These are phyloP conservation scores for Catenaria anguillulae DNA, from an alignment of 371 early-diverging fungal species.

Conservation along the genomic window DNA sequence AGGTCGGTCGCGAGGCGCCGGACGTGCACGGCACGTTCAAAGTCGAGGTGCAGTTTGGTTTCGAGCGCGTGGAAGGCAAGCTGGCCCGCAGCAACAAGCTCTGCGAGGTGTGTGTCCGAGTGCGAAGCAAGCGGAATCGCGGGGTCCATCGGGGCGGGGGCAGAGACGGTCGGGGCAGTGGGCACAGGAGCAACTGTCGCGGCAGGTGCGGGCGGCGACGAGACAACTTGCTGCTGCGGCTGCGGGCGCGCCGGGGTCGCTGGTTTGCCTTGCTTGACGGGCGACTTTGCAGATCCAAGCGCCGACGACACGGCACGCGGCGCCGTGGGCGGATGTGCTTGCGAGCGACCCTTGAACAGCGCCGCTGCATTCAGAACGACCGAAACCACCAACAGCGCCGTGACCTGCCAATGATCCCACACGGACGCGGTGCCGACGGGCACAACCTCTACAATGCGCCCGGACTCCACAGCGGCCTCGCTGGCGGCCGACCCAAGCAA, in stretches of 20 bases:
- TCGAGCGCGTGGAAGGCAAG: slow-evolving; percentile 73
- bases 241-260: too few relatives aligned
- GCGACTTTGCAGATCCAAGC: too few relatives aligned
- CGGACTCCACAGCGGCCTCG: slow-evolving; percentile 13
- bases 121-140: slow-evolving; percentile 1
- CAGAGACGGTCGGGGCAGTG: background rate
- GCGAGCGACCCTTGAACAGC: background rate
- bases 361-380: background rate
- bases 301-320: too few relatives aligned
- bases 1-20: slow-evolving; percentile 37
- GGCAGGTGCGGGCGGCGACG: slow-evolving; percentile 5
- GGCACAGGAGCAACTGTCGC: slow-evolving; percentile 9
- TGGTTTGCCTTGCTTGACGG: too few relatives aligned
- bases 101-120: slow-evolving; percentile 58
- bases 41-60: slow-evolving; percentile 47
- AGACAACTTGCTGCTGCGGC: too few relatives aligned
- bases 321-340: too few relatives aligned
- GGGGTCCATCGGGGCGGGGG: too few relatives aligned
- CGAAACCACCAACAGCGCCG: slow-evolving; percentile 11
- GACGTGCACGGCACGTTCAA: slow-evolving; percentile 67
- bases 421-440: too few relatives aligned
- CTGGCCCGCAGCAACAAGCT: slow-evolving; percentile 50
- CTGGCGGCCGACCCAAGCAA: slow-evolving; percentile 15
- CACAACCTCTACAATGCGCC: too few relatives aligned
- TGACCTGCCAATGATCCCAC: too few relatives aligned